Percentiles rank a stretch among this genome's conserved stretches.
Evolutionary conservation across 2,329 filamentous ascomycete genomes (phyloP).

Genomic region (Claviceps cyperi): DNA sequence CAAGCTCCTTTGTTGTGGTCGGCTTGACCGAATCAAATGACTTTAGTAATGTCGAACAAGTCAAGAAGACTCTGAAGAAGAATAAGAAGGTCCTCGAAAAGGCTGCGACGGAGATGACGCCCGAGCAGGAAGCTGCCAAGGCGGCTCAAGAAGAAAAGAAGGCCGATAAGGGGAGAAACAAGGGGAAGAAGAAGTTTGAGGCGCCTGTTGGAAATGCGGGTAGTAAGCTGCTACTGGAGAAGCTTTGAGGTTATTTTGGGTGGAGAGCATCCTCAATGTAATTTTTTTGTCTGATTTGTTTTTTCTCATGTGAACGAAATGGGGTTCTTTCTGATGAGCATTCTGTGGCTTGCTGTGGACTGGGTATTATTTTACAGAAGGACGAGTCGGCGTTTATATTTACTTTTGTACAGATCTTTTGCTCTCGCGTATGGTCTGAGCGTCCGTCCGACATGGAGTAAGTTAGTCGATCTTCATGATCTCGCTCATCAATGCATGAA

Average conservation of each 20-base stretch:
- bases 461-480: background rate
- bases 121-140: slow-evolving; percentile 36
- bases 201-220: slow-evolving; percentile 46
- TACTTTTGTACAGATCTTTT: no score
- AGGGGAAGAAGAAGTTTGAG: slow-evolving; percentile 27
- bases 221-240: slow-evolving; percentile 44
- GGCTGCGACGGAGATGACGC: slow-evolving; percentile 45
- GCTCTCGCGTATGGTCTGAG: background rate
- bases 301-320: background rate
- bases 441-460: background rate
- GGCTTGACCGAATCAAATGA: slow-evolving; percentile 62
- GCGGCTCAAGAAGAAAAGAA: slow-evolving; percentile 32
- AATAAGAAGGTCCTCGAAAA: slow-evolving; percentile 56
- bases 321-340: background rate
- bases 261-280: background rate
- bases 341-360: background rate
- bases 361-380: background rate
- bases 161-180: slow-evolving; percentile 27
- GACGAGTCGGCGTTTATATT: slow-evolving; percentile 1
- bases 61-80: slow-evolving; percentile 57
- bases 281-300: background rate
- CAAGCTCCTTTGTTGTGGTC: slow-evolving; percentile 76
- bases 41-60: slow-evolving; percentile 51
- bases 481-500: no score
- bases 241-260: slow-evolving; percentile 23